Conservation (phyloP, 176 grass and related monocot species). For the Phragmites australis region DNA sequence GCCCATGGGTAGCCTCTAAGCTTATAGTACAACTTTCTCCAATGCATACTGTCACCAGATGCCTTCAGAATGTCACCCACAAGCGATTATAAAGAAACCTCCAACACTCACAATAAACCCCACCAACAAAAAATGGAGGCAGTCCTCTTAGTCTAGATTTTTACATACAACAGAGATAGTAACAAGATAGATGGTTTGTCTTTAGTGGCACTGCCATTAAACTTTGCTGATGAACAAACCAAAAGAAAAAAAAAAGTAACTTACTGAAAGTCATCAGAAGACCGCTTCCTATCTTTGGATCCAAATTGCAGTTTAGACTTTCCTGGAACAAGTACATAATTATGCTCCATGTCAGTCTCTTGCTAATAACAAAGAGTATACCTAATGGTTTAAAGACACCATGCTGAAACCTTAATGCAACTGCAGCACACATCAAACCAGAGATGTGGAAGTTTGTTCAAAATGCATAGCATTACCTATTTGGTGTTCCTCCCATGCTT, state of each 20-base stretch:
- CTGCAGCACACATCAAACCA: not conserved
- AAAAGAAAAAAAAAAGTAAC: slow-evolving; percentile 36
- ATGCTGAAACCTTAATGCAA: slow-evolving; percentile 3
- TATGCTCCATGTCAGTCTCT: slow-evolving; percentile 23
- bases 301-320: slow-evolving; percentile 77
- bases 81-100: not conserved
- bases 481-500: slow-evolving; percentile 98
- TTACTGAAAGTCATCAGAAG: slow-evolving; percentile 73
- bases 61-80: not conserved
- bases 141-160: not conserved
- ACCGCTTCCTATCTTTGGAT: slow-evolving; percentile 74
- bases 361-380: slow-evolving; percentile 5
- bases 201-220: not conserved
- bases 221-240: slow-evolving; percentile 4
- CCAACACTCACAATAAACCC: not conserved
- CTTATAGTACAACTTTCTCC: not conserved
- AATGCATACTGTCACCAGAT: not conserved
- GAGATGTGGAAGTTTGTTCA: not conserved
- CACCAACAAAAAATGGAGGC: not conserved
- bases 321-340: slow-evolving; percentile 53
- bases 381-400: not conserved
- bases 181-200: slow-evolving; percentile 18
- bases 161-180: not conserved
- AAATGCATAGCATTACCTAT: slow-evolving; percentile 56
- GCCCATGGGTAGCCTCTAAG: not conserved